Conservation (phyloP, 2,329 filamentous ascomycete species). For the Thielaviopsis ethacetica region DNA sequence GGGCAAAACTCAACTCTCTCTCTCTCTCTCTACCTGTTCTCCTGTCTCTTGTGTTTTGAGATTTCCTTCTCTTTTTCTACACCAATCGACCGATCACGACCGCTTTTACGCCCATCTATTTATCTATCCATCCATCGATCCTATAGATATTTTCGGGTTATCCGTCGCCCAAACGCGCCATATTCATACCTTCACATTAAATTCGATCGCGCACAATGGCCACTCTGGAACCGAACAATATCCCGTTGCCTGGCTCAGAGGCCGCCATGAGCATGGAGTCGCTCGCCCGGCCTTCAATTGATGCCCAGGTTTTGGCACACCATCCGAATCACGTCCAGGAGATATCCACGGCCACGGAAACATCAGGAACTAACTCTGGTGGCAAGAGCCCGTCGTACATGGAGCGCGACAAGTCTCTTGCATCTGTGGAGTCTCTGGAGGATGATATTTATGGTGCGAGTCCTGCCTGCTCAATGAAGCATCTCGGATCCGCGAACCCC, state of each 20-base stretch:
- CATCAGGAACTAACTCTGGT: neutral
- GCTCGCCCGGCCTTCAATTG: neutral
- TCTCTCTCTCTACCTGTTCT: neutral
- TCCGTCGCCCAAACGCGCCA: neutral
- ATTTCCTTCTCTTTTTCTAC: neutral
- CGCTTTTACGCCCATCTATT: neutral
- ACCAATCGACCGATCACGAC: neutral
- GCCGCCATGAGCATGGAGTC: neutral
- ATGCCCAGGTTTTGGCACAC: neutral
- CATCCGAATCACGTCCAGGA: neutral
- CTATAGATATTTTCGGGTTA: neutral
- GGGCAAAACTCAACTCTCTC: neutral
- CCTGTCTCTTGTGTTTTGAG: neutral
- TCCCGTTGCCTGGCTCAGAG: constrained; percentile 1
- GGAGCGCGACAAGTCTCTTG: neutral
- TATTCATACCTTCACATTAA: neutral
- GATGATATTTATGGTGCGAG: neutral
- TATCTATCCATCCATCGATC: neutral
- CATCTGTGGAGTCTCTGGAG: neutral
- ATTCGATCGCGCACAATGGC: neutral
- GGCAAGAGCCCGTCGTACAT: neutral
- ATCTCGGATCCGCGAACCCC: neutral
- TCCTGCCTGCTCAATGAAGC: neutral
- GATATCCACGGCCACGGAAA: neutral
- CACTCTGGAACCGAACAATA: neutral